Percentiles rank a stretch among this genome's conserved stretches.
Evolutionary conservation across 257 asterid genomes (phyloP).

Genomic region (Mentha longifolia): DNA sequence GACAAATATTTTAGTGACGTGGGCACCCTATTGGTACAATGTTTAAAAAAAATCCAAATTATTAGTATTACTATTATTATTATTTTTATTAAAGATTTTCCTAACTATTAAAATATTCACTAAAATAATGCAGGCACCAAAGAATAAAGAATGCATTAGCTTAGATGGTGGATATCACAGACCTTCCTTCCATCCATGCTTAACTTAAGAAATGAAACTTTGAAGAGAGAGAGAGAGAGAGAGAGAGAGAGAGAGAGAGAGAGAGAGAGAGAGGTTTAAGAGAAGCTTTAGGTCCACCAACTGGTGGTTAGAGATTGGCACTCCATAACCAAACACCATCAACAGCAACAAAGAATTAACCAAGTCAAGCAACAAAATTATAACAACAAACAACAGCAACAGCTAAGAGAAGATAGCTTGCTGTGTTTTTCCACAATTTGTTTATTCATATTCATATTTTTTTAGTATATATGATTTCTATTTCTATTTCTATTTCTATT

Average conservation of each 20-base stretch:
- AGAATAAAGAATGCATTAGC: slow-evolving; percentile 34
- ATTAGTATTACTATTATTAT: not conserved
- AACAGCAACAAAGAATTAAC: slow-evolving; percentile 48
- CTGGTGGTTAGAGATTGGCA: slow-evolving; percentile 97
- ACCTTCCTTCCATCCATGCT: slow-evolving; percentile 45
- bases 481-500: slow-evolving; percentile 25
- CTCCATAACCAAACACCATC: slow-evolving; percentile 84
- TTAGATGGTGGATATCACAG: slow-evolving; percentile 46
- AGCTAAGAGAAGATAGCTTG: slow-evolving; percentile 34
- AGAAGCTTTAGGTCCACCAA: slow-evolving; percentile 86
- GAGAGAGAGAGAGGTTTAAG: slow-evolving; percentile 49
- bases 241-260: slow-evolving; percentile 38
- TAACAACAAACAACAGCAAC: slow-evolving; percentile 44
- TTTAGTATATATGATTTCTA: not conserved
- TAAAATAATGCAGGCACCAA: slow-evolving; percentile 28
- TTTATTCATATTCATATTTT: not conserved
- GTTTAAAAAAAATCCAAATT: slow-evolving; percentile 24
- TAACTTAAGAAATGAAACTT: slow-evolving; percentile 38
- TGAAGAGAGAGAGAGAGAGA: slow-evolving; percentile 32
- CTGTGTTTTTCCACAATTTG: slow-evolving; percentile 11
- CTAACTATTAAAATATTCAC: slow-evolving; percentile 42
- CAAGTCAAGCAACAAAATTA: slow-evolving; percentile 61
- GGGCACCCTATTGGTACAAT: slow-evolving; percentile 49
- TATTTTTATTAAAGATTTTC: slow-evolving; percentile 21
- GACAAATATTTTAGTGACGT: slow-evolving; percentile 50